Percentiles rank a stretch among this genome's conserved stretches.
These are phyloP conservation scores for Trichothecium sympodiale DNA, from an alignment of 2,329 filamentous ascomycete species.

Conservation along the genomic window DNA sequence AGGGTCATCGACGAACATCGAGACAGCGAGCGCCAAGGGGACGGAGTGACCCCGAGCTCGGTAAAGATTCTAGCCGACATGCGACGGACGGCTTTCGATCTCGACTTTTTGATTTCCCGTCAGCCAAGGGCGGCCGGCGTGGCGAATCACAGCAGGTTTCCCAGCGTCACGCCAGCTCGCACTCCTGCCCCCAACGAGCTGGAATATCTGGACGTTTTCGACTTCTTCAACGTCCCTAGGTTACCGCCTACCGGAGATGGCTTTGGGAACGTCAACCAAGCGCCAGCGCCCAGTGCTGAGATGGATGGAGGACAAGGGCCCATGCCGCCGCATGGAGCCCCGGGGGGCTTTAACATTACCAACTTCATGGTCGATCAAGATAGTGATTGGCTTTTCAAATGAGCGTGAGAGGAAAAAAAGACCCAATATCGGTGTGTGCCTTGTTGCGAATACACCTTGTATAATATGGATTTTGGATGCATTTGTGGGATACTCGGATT, in stretches of 20 bases:
- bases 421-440: no score
- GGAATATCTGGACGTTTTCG: constrained; percentile 86
- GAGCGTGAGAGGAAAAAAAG: no score
- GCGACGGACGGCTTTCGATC: constrained; percentile 79
- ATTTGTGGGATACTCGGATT: no score
- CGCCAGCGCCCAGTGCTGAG: constrained; percentile 11
- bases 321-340: constrained; percentile 13
- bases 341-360: constrained; percentile 64
- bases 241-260: constrained; percentile 29
- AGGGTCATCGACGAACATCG: constrained; percentile 78
- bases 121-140: constrained; percentile 51
- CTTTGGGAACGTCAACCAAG: constrained; percentile 26
- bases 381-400: constrained; percentile 62
- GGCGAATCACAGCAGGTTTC: constrained; percentile 29
- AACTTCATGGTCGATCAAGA: constrained; percentile 68
- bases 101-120: constrained; percentile 79
- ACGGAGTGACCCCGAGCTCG: constrained; percentile 67
- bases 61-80: constrained; percentile 86
- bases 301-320: constrained; percentile 16
- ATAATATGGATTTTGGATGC: no score
- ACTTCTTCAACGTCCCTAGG: constrained; percentile 86
- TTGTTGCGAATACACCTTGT: no score
- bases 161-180: constrained; percentile 47
- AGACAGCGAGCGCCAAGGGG: constrained; percentile 64
- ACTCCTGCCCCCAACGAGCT: constrained; percentile 72